Evolutionary conservation across 306 rosid species (phyloP).

Genomic region (Erythrophleum fordii): DNA sequence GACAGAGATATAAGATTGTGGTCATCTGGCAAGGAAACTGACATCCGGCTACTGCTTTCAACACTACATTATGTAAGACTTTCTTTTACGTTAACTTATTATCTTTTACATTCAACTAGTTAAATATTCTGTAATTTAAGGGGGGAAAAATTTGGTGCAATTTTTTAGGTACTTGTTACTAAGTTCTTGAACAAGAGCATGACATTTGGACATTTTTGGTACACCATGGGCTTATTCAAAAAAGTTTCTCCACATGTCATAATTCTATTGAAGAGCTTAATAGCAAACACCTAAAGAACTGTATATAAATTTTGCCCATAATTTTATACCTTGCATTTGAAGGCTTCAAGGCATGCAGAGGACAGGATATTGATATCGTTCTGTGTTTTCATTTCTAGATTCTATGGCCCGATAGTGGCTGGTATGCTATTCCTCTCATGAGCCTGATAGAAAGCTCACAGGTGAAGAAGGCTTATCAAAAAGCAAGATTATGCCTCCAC

Average conservation of each 20-base stretch:
- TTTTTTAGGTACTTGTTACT: background rate
- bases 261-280: background rate
- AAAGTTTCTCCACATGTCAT: background rate
- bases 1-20: conserved; percentile 78
- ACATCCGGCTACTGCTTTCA: conserved; percentile 81
- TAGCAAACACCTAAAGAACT: background rate
- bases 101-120: background rate
- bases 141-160: background rate
- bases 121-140: conserved; percentile 10
- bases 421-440: conserved; percentile 67
- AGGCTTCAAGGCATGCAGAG: background rate
- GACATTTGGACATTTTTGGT: background rate
- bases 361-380: conserved; percentile 21
- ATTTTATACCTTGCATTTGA: background rate
- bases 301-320: background rate
- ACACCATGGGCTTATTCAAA: background rate
- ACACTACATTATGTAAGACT: conserved; percentile 74
- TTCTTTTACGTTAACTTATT: conserved; percentile 10
- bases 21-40: conserved; percentile 83
- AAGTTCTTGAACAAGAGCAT: background rate
- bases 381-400: conserved; percentile 57
- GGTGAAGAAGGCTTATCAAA: conserved; percentile 85
- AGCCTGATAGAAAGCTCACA: conserved; percentile 66
- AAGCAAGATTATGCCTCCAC: conserved; percentile 88
- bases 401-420: conserved; percentile 75